Conservation (phyloP, 805 yeast species). For the Pichia californica region DNA sequence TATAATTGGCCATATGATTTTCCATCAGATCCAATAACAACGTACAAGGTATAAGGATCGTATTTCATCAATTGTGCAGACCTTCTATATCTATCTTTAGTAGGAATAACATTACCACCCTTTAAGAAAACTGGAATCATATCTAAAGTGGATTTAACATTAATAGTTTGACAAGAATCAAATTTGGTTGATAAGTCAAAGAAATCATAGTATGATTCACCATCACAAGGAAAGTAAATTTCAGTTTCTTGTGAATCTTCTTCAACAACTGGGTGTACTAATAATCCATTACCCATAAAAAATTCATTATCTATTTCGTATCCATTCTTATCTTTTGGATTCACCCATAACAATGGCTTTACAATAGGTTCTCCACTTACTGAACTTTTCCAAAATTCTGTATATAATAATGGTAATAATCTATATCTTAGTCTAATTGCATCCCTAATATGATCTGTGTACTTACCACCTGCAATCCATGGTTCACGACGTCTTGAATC, state of each 20-base stretch:
- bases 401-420: constrained; percentile 73
- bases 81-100: constrained; percentile 71
- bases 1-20: constrained; percentile 49
- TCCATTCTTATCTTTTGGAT: constrained; percentile 39
- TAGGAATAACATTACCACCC: constrained; percentile 72
- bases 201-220: constrained; percentile 51
- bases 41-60: constrained; percentile 75
- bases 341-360: constrained; percentile 57
- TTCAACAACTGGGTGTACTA: constrained; percentile 75
- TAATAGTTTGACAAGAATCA: constrained; percentile 30
- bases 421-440: constrained; percentile 69
- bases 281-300: constrained; percentile 60
- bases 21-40: constrained; percentile 47
- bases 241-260: constrained; percentile 37
- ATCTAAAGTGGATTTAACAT: constrained; percentile 43
- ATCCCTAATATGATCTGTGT: constrained; percentile 56
- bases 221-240: constrained; percentile 46
- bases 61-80: constrained; percentile 65
- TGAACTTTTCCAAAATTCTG: constrained; percentile 64
- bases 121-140: constrained; percentile 66
- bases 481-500: constrained; percentile 93
- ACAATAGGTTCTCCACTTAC: constrained; percentile 62
- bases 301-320: constrained; percentile 77
- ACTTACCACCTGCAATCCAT: constrained; percentile 75
- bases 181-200: constrained; percentile 26